Conservation (phyloP, 73 alveolate species). For the Symbiodinium natans region DNA sequence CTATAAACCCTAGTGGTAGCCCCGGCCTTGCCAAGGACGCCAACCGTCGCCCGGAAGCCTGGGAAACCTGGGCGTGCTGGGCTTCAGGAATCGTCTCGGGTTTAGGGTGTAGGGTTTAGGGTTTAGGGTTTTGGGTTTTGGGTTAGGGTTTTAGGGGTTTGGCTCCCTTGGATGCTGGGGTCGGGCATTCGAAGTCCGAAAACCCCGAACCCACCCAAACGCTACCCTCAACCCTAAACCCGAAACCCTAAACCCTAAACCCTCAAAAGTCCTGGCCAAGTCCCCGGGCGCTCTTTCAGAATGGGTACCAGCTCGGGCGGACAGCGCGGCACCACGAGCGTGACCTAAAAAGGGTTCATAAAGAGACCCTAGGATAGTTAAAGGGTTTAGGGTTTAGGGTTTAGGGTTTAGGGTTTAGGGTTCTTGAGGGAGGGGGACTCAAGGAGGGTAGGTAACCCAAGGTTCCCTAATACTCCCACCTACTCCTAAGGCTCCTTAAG, state of each 20-base stretch:
- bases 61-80: background rate
- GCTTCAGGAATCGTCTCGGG: too few species aligned
- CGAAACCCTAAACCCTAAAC: background rate
- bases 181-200: background rate
- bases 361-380: background rate
- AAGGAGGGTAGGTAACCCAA: too few species aligned
- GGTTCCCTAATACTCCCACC: too few species aligned
- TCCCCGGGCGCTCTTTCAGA: constrained; percentile 20
- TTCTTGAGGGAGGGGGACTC: too few species aligned
- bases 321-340: constrained; percentile 74
- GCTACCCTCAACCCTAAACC: background rate
- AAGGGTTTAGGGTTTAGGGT: background rate
- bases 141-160: background rate
- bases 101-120: background rate
- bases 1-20: too few species aligned
- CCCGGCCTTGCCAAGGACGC: constrained; percentile 1
- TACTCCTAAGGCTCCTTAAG: too few species aligned
- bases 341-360: background rate
- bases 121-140: background rate
- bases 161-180: background rate
- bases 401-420: background rate
- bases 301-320: constrained; percentile 10
- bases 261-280: background rate
- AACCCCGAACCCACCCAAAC: background rate
- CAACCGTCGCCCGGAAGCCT: background rate